Evolutionary conservation across 176 grass and related monocot species (phyloP).

Genomic region (Hordeum vulgare): DNA sequence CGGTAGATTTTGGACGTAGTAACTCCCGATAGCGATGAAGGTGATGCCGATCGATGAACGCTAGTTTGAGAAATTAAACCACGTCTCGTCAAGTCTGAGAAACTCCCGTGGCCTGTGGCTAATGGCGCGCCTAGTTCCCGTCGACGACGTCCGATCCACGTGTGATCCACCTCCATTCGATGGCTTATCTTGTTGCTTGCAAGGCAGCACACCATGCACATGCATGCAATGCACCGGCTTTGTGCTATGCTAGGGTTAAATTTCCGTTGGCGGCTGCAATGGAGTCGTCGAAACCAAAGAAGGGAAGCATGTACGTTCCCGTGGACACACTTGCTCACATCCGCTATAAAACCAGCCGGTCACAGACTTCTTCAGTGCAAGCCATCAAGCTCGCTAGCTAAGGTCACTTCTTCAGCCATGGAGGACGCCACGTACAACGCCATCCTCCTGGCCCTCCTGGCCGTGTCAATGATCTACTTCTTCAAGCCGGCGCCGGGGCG

Average conservation of each 20-base stretch:
- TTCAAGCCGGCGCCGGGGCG: background rate
- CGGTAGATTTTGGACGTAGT: background rate
- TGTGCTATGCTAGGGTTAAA: background rate
- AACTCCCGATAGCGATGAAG: background rate
- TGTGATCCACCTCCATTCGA: background rate
- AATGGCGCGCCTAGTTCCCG: background rate
- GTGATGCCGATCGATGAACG: background rate
- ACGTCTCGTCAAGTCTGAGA: background rate
- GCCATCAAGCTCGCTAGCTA: background rate
- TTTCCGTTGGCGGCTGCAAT: background rate
- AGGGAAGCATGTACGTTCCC: background rate
- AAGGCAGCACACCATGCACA: background rate
- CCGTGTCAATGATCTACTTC: constrained; percentile 24
- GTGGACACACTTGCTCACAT: background rate
- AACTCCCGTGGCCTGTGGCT: background rate
- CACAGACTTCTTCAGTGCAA: too few relatives aligned
- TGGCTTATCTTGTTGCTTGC: background rate
- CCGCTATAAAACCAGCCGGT: background rate
- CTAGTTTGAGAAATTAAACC: background rate
- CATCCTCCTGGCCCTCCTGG: constrained; percentile 21
- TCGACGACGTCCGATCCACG: background rate
- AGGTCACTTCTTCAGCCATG: background rate
- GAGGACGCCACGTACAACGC: constrained; percentile 25
- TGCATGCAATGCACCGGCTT: background rate
- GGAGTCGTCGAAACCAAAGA: background rate